Evolutionary conservation across 2,329 filamentous ascomycete species (phyloP).

Genomic region (Neopestalotiopsis clavispora): DNA sequence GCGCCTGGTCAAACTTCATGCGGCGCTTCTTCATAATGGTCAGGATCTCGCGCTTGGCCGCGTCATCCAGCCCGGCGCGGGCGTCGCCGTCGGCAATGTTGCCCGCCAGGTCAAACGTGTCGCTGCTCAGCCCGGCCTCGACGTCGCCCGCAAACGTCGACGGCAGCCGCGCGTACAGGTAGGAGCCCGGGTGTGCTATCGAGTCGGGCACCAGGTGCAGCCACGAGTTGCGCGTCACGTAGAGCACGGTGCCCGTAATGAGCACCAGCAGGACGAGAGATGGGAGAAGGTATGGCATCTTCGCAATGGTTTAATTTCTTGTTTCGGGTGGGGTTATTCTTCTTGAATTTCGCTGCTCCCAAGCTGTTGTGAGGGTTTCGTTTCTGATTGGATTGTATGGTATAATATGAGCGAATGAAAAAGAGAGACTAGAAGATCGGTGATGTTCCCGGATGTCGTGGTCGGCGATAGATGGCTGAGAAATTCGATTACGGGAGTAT

Average conservation of each 20-base stretch:
- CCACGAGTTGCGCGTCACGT: constrained; percentile 82
- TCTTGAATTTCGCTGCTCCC: not conserved
- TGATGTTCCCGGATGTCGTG: not conserved
- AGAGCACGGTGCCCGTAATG: constrained; percentile 74
- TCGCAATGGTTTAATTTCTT: not conserved
- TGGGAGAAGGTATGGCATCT: constrained; percentile 84
- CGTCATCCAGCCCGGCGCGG: constrained; percentile 80
- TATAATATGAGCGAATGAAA: not conserved
- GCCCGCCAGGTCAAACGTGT: constrained; percentile 79
- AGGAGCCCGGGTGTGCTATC: constrained; percentile 45
- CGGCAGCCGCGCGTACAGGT: constrained; percentile 78
- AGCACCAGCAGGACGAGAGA: constrained; percentile 74
- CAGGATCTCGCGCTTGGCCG: constrained; percentile 80
- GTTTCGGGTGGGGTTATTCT: no score
- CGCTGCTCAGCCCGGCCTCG: constrained; percentile 83
- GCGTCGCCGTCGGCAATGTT: constrained; percentile 83
- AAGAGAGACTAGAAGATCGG: not conserved
- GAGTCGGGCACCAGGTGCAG: constrained; percentile 68
- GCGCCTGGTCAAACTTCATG: constrained; percentile 88
- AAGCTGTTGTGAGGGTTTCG: not conserved
- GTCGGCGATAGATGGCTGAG: not conserved
- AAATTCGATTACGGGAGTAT: constrained; percentile 5
- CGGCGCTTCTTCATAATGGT: constrained; percentile 87
- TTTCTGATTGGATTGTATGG: not conserved
- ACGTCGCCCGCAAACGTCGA: constrained; percentile 81